Base-by-base conservation (phyloP, 345 rosid species). In the Eucalyptus curtisii region DNA sequence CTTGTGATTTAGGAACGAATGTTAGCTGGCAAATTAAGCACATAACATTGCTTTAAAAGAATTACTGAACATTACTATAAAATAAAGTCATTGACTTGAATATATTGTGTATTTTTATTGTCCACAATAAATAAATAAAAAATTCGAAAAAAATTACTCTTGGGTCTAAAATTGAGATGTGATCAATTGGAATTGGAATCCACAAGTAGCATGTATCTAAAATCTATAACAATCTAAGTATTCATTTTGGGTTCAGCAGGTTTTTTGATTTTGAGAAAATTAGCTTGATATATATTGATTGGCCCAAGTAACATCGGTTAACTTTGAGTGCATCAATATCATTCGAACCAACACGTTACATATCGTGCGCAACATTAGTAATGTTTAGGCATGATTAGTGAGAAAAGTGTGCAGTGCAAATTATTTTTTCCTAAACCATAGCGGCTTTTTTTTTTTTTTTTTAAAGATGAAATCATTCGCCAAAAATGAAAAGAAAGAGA, bases 121-220 rank as follows among this genome's bases (percentile, higher is more conserved):
- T 68, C 13, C 42, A 68, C 13, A 5, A 16, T 68, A 68, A 31
- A 52, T 20, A 45, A 66, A 64, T 42, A 13, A 16, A 3, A 68
- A 31, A 0, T 16, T 31, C 0, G 0, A 68, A 68, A 5, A 8
- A 1, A 15, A 16, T 68, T 8, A 31, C 76, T 15, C 22, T 59
- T 66, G 22, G 5, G 5, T 31, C 37, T 66, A 15, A 66, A 31
- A 66, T 15, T 31, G 42, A 31, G 79, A 66, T 8, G 42, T 66
- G 12, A n/a, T n/a, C 40, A 14, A 64, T n/a, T n/a, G 40, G 76
- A 20, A 64, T 64, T n/a, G 76, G 20, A 64, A 64, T 64, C 20
- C 33, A 64, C 37, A 4, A n/a, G 37, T 64, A n/a, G n/a, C 9
- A n/a, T 7, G 10, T 10, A 64, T n/a, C 76, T n/a, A 13, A 64